Percentiles rank a stretch among this genome's conserved stretches.
phyloP scores from a whole-genome alignment of 495 filamentous ascomycete genomes.

The Aspergillus mulundensis region DNA sequence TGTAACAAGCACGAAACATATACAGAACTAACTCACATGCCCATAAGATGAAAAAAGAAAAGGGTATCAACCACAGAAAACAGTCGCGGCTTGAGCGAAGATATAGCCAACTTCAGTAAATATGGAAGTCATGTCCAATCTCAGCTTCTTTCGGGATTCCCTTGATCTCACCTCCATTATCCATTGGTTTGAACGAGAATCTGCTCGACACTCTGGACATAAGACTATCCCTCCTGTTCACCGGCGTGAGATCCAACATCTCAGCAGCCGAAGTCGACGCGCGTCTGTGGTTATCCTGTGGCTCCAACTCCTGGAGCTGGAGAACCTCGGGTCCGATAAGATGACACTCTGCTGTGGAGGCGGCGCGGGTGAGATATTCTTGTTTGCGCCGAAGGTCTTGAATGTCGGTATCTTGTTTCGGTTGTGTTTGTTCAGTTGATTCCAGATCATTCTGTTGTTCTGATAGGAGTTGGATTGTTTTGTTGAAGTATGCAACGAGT shows the following conservation, averaged over 20 bases:
- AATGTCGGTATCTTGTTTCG: conserved; percentile 18
- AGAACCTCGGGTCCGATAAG: conserved; percentile 37
- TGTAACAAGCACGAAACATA: not conserved
- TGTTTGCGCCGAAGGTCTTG: conserved; percentile 32
- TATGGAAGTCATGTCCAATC: conserved; percentile 41
- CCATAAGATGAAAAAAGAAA: not conserved
- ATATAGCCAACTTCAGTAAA: conserved; percentile 24
- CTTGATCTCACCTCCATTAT: conserved; percentile 38
- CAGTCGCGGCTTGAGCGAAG: not conserved
- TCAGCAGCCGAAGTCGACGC: conserved; percentile 18
- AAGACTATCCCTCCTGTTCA: conserved; percentile 25
- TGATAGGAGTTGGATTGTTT: conserved; percentile 50
- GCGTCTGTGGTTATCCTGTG: conserved; percentile 13
- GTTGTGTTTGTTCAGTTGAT: conserved; percentile 14
- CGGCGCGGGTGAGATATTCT: conserved; percentile 39
- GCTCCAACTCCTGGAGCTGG: conserved; percentile 18
- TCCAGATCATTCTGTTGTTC: conserved; percentile 12
- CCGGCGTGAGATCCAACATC: conserved; percentile 32
- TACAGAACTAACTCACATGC: not conserved
- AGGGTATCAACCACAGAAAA: not conserved
- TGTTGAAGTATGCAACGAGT: conserved; percentile 63
- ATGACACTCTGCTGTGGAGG: conserved; percentile 29
- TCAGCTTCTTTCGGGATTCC: conserved; percentile 47
- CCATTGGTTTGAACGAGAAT: conserved; percentile 27
- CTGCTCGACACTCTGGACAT: conserved; percentile 25